phyloP scores from a whole-genome alignment of 805 yeast genomes.

The Wickerhamomyces subpelliculosus region DNA sequence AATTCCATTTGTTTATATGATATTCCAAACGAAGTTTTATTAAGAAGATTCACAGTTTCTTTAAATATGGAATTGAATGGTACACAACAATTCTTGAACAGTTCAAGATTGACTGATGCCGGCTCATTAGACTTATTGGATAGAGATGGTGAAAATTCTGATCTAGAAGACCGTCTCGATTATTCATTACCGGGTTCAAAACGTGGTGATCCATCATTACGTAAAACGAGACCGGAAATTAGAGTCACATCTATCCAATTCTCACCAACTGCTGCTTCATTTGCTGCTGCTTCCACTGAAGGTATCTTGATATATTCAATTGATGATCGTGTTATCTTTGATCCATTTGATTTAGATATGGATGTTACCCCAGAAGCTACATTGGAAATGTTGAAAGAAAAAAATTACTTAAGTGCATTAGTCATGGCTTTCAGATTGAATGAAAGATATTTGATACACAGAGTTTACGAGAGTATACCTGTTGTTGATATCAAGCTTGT shows the following conservation, averaged over 20 bases:
- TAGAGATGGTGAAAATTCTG: slow-evolving; percentile 79
- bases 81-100: slow-evolving; percentile 70
- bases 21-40: slow-evolving; percentile 76
- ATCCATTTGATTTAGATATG: slow-evolving; percentile 90
- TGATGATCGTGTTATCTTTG: slow-evolving; percentile 70
- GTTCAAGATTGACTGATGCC: slow-evolving; percentile 78
- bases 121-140: slow-evolving; percentile 82
- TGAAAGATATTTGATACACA: slow-evolving; percentile 65
- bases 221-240: slow-evolving; percentile 76
- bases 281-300: slow-evolving; percentile 94
- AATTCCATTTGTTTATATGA: slow-evolving; percentile 90
- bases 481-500: slow-evolving; percentile 63
- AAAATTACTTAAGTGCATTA: slow-evolving; percentile 62
- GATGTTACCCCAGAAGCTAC: slow-evolving; percentile 85
- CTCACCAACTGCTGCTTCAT: slow-evolving; percentile 85
- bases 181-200: slow-evolving; percentile 78
- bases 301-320: slow-evolving; percentile 80
- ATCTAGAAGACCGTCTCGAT: slow-evolving; percentile 76
- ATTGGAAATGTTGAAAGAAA: slow-evolving; percentile 48
- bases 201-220: slow-evolving; percentile 67
- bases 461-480: slow-evolving; percentile 69
- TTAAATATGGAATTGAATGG: slow-evolving; percentile 89
- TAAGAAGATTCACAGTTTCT: slow-evolving; percentile 78
- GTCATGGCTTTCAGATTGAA: slow-evolving; percentile 93
- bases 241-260: slow-evolving; percentile 72